Conservation (phyloP, 495 filamentous ascomycete species). For the Penicillium parvum region DNA sequence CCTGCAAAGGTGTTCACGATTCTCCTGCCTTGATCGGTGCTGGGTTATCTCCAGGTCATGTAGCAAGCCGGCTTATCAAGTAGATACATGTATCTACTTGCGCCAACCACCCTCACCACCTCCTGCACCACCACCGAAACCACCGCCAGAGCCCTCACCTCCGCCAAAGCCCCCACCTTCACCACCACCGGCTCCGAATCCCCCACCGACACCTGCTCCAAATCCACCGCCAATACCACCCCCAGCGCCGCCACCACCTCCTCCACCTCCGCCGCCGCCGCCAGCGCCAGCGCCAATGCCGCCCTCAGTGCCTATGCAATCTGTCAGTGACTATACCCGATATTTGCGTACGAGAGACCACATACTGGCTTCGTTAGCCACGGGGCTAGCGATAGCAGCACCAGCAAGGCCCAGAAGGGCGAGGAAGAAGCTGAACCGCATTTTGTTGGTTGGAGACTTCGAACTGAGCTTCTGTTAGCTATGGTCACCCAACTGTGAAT, state of each 20-base stretch:
- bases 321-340: neutral
- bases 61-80: neutral
- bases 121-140: neutral
- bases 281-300: constrained; percentile 7
- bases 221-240: neutral
- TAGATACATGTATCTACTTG: neutral
- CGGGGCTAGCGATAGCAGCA: constrained; percentile 12
- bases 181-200: constrained; percentile 1
- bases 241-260: neutral
- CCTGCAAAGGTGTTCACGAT: neutral
- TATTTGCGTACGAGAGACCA: neutral
- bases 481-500: neutral
- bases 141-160: neutral
- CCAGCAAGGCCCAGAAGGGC: constrained; percentile 11
- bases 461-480: neutral
- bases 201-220: constrained; percentile 3
- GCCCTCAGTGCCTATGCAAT: neutral
- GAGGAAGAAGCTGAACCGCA: constrained; percentile 14
- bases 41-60: neutral
- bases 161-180: constrained; percentile 2
- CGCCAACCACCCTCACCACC: neutral
- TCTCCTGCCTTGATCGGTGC: neutral
- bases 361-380: constrained; percentile 8
- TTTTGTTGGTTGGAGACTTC: constrained; percentile 1
- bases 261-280: neutral